Conservation (phyloP, 352 stramenopile species). For the Nothophytophthora sp. region DNA sequence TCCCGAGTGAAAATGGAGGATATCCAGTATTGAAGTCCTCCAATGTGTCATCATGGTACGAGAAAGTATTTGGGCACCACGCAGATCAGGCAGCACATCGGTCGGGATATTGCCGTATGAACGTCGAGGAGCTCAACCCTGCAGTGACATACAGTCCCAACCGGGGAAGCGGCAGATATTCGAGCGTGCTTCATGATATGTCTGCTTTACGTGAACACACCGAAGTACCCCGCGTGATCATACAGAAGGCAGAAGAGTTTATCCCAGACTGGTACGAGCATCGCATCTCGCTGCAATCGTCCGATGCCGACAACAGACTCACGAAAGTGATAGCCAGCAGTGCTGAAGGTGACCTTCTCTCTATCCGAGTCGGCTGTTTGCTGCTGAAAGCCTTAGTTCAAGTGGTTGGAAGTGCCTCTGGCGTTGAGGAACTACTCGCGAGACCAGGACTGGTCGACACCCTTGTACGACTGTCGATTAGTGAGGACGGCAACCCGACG, state of each 20-base stretch:
- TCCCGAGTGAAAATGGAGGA: background rate
- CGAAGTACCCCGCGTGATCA: conserved; percentile 4
- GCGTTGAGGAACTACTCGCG: conserved; percentile 11
- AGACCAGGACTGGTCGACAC: conserved; percentile 13
- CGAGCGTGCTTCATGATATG: conserved; percentile 15
- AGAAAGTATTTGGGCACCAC: conserved; percentile 15
- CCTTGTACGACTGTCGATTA: conserved; percentile 11
- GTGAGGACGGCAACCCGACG: conserved; percentile 18
- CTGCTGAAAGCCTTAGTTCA: conserved; percentile 26
- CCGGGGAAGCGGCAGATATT: background rate
- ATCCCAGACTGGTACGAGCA: conserved; percentile 9
- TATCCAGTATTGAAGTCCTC: background rate
- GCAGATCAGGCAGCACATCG: background rate
- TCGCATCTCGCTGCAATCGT: background rate
- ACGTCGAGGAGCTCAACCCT: conserved; percentile 25
- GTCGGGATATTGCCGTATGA: conserved; percentile 15
- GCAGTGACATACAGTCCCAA: conserved; percentile 5
- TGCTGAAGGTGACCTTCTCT: background rate
- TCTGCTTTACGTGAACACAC: background rate
- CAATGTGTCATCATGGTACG: conserved; percentile 13
- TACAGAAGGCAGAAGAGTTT: conserved; percentile 22
- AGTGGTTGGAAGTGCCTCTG: conserved; percentile 7
- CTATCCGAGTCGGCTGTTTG: conserved; percentile 12
- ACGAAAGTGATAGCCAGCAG: background rate
- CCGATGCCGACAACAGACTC: background rate